Conservation (phyloP, 371 early-diverging fungal genomes). For the Mucor sp. region DNA sequence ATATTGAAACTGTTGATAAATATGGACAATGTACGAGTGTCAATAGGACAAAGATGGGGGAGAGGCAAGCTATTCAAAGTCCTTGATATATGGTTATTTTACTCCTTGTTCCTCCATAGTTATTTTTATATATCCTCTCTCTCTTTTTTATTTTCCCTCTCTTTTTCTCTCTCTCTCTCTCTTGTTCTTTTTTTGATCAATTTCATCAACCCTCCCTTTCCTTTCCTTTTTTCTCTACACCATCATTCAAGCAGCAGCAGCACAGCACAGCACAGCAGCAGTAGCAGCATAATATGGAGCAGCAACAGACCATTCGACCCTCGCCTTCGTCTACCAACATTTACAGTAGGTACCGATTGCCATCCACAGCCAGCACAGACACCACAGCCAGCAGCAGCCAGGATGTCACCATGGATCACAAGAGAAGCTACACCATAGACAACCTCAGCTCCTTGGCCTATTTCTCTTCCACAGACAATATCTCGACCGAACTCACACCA, state of each 20-base stretch:
- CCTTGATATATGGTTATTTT: not conserved
- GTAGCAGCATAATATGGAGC: slow-evolving; percentile 7
- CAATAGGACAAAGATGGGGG: not conserved
- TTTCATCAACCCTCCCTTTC: not conserved
- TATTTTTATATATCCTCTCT: not conserved
- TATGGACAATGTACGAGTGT: not conserved
- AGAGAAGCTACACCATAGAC: slow-evolving; percentile 19
- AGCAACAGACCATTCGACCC: slow-evolving; percentile 4
- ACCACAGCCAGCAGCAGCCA: slow-evolving; percentile 5
- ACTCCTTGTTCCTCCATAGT: not conserved
- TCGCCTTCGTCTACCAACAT: slow-evolving; percentile 23
- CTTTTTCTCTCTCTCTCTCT: not conserved
- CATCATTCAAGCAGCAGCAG: slow-evolving; percentile 7
- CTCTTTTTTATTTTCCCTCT: not conserved
- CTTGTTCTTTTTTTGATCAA: not conserved
- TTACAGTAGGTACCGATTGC: slow-evolving; percentile 23
- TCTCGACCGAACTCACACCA: slow-evolving; percentile 20
- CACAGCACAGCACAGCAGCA: too few relatives aligned
- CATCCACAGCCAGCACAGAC: slow-evolving; percentile 13
- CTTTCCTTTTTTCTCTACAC: not conserved
- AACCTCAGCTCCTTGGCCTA: slow-evolving; percentile 15
- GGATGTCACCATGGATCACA: slow-evolving; percentile 1
- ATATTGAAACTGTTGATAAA: not conserved
- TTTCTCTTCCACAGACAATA: slow-evolving; percentile 3
- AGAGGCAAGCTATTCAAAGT: not conserved